Conservation (phyloP, 2,329 filamentous ascomycete genomes). For the Sclerotinia borealis region DNA sequence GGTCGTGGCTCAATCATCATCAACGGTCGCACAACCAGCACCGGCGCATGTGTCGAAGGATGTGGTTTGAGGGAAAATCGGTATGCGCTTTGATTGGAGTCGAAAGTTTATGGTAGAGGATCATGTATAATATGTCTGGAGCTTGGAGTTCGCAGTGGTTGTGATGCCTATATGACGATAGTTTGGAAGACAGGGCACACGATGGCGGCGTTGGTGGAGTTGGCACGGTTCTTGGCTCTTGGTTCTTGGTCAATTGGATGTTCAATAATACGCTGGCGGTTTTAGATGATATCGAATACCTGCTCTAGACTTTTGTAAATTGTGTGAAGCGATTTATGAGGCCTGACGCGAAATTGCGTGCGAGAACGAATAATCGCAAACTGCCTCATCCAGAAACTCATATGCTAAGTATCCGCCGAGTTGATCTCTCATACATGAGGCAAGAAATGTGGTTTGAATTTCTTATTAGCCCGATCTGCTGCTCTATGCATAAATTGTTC, state of each 20-base stretch:
- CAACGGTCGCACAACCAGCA: neutral
- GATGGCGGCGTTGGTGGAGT: neutral
- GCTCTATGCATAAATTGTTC: conserved; percentile 80
- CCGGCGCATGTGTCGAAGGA: neutral
- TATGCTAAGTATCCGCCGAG: neutral
- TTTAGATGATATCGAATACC: neutral
- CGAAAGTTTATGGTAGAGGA: neutral
- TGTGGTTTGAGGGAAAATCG: neutral
- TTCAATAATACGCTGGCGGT: neutral
- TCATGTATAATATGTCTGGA: neutral
- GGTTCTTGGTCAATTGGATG: neutral
- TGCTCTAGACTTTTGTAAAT: neutral
- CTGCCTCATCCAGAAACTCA: neutral
- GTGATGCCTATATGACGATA: neutral
- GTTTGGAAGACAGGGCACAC: neutral
- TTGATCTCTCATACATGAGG: conserved; percentile 55
- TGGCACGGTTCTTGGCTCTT: neutral
- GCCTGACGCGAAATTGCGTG: neutral
- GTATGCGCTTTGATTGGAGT: neutral
- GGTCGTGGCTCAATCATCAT: neutral
- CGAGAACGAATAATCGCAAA: neutral
- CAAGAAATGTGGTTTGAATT: conserved; percentile 82
- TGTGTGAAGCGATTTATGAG: neutral
- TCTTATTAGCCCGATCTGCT: conserved; percentile 80
- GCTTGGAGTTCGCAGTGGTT: neutral